A percentile compares a stretch with the other conserved stretches of the same genome.
These are phyloP conservation scores for Dothideomycetes sp. DNA, from an alignment of 2,329 filamentous ascomycete species.

Conservation along the genomic window DNA sequence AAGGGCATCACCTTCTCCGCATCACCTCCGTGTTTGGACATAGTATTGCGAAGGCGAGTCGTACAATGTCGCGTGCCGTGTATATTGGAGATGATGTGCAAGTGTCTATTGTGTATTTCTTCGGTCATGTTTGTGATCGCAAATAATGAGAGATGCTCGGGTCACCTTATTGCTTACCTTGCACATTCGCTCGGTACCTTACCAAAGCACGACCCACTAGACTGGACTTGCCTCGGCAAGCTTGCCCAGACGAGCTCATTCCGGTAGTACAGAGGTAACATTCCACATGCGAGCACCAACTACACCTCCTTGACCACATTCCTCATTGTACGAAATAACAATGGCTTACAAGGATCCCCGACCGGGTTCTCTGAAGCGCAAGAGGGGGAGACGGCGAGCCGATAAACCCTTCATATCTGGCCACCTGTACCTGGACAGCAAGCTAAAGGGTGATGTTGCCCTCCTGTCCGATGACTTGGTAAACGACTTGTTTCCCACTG, in stretches of 20 bases:
- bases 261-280: too few species aligned
- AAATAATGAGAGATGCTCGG: too few species aligned
- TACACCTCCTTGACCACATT: too few species aligned
- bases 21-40: too few species aligned
- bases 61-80: too few species aligned
- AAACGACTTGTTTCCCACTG: conserved; percentile 59
- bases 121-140: too few species aligned
- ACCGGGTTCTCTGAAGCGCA: conserved; percentile 38
- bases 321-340: background rate
- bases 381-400: conserved; percentile 38
- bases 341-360: conserved; percentile 35
- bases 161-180: background rate
- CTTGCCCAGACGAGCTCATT: background rate
- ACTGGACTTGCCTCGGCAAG: background rate
- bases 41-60: too few species aligned
- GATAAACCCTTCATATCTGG: conserved; percentile 69
- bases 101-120: too few species aligned
- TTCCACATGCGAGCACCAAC: background rate
- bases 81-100: too few species aligned
- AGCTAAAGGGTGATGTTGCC: conserved; percentile 74
- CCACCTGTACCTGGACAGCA: conserved; percentile 72
- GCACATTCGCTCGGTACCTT: background rate
- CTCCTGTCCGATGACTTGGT: conserved; percentile 81
- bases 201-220: background rate
- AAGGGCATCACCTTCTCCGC: too few species aligned